These are phyloP conservation scores for Penicillium silybi DNA, from an alignment of 495 filamentous ascomycete genomes.

Conservation along the genomic window DNA sequence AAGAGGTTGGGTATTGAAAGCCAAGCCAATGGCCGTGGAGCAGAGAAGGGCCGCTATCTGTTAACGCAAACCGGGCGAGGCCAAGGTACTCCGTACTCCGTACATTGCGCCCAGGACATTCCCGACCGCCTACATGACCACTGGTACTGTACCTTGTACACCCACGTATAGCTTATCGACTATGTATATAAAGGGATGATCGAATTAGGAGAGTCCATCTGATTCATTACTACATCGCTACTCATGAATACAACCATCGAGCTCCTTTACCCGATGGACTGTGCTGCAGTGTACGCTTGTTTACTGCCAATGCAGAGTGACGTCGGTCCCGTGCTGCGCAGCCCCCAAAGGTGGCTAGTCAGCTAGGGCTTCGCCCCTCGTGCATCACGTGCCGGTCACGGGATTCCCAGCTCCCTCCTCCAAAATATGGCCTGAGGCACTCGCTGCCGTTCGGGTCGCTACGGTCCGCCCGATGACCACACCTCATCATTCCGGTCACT, in stretches of 20 bases:
- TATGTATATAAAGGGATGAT: background rate
- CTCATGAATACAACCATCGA: background rate
- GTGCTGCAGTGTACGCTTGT: constrained; percentile 21
- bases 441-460: constrained; percentile 28
- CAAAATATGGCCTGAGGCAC: constrained; percentile 29
- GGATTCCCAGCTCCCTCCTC: constrained; percentile 4
- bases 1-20: constrained; percentile 31
- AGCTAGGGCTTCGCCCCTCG: constrained; percentile 24
- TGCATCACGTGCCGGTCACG: constrained; percentile 10
- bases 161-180: background rate
- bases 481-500: constrained; percentile 40
- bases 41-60: constrained; percentile 10
- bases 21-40: constrained; percentile 27
- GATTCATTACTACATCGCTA: background rate
- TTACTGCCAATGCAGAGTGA: constrained; percentile 29
- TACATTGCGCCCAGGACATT: background rate
- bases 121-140: background rate
- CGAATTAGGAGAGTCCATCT: background rate
- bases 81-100: constrained; percentile 5
- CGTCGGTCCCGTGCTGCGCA: constrained; percentile 26
- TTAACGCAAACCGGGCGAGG: constrained; percentile 15
- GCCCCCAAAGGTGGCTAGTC: constrained; percentile 9
- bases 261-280: background rate
- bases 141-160: background rate
- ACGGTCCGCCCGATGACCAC: constrained; percentile 31